Evolutionary conservation across 257 asterid species (phyloP), one percentile per base, ranked within the genome.

Genomic region (Plantago elongata): DNA sequence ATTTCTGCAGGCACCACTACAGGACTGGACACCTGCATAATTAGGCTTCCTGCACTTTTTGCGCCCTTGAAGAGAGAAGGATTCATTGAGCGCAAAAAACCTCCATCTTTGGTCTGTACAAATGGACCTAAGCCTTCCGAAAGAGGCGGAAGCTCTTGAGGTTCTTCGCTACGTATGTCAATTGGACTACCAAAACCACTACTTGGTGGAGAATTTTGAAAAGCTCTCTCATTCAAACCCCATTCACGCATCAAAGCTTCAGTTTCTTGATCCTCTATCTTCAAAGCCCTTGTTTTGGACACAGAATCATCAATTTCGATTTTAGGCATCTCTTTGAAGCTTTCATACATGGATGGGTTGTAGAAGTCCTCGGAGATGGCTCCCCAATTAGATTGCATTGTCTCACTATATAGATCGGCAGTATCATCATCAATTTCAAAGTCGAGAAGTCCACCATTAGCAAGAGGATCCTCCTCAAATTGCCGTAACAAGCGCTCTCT

Each of bases 1-100:
- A 92, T 83, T 68, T 86, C 95, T 3, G 99, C 96, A 51, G 99
- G 99, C 78, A 89, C 86, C 65, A 92, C 99, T 67, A 92, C 95
- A 8, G 97, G 89, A 71, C 72, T 80, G 45, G 97, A 92, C 13
- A 80, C 99, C 81, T 92, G 99, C 99, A 92, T 83, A 42, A 89
- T 75, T 68, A 92, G 70, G 74, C 79, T 81, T 72, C 99, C 99
- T 47, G 85, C 91, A 60, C 65, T 74, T 64, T 83, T 89, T 46
- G 94, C 75, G 57, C 72, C 76, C 74, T 40, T 67, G 78, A 92
- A 92, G 68, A 86, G 75, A 13, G 73, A 60, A 50, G 99, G 95
- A 79, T 72, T 87, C 99, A 92, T 92, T 7, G 99, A 84, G 45
- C 96, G 89, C 66, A 92, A 66, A 63, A 84, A 84, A 13, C 97